Conservation (phyloP, 192 early-diverging fungal genomes). For the Backusella macrospora region DNA sequence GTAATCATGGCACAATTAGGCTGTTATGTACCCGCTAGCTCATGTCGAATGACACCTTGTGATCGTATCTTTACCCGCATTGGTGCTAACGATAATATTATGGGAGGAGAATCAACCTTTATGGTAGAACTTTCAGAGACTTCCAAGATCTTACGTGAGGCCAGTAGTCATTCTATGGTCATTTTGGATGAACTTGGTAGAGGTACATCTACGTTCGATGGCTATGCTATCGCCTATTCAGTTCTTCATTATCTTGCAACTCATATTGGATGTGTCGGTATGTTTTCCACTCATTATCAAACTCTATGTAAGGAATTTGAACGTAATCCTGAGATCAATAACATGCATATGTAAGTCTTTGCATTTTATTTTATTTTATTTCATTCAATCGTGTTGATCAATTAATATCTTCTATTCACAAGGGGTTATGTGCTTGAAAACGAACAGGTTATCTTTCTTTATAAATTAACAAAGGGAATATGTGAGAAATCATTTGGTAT, state of each 20-base stretch:
- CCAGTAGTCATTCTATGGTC: slow-evolving; percentile 87
- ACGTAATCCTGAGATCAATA: slow-evolving; percentile 71
- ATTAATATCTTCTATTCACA: background rate
- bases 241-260: slow-evolving; percentile 86
- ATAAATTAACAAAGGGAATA: slow-evolving; percentile 82
- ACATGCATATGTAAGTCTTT: slow-evolving; percentile 79
- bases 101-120: slow-evolving; percentile 94
- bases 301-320: slow-evolving; percentile 87
- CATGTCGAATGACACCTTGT: slow-evolving; percentile 75
- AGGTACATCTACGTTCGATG: slow-evolving; percentile 96
- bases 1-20: slow-evolving; percentile 97
- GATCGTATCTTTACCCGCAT: slow-evolving; percentile 98
- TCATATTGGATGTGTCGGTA: slow-evolving; percentile 81
- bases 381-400: background rate
- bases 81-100: slow-evolving; percentile 96
- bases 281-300: slow-evolving; percentile 98
- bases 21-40: slow-evolving; percentile 87
- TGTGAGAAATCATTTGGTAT: slow-evolving; percentile 96
- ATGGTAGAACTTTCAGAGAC: slow-evolving; percentile 97
- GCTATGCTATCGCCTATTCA: slow-evolving; percentile 93
- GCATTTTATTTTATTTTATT: no score
- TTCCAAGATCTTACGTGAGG: slow-evolving; percentile 87
- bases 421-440: slow-evolving; percentile 77
- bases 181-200: slow-evolving; percentile 98
- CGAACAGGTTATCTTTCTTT: slow-evolving; percentile 90